A percentile compares a stretch with the other conserved stretches of the same genome.
Conservation (phyloP, 2,329 filamentous ascomycete species). For the Neonectria faginata region DNA sequence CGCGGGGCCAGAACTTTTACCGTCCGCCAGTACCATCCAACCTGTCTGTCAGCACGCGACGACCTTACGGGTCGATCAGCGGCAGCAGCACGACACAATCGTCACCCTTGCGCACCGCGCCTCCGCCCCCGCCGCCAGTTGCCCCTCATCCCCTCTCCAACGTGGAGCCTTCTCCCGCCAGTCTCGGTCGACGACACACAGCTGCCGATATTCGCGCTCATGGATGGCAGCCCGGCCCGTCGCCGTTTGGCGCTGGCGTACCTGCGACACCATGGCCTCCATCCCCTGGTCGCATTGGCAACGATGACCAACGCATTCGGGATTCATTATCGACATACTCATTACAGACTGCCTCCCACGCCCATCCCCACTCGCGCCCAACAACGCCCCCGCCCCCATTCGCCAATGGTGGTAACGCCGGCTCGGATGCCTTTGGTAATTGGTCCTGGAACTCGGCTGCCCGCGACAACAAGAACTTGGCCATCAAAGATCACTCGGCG, state of each 20-base stretch:
- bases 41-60: slow-evolving; percentile 78
- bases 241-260: slow-evolving; percentile 72
- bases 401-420: slow-evolving; percentile 56
- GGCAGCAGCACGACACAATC: slow-evolving; percentile 72
- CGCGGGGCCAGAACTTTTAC: slow-evolving; percentile 72
- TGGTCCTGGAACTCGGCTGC: slow-evolving; percentile 68
- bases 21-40: slow-evolving; percentile 85
- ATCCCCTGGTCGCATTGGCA: slow-evolving; percentile 62
- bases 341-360: slow-evolving; percentile 57
- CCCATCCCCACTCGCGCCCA: slow-evolving; percentile 62
- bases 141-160: slow-evolving; percentile 75
- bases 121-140: slow-evolving; percentile 71
- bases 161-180: slow-evolving; percentile 72
- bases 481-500: slow-evolving; percentile 66
- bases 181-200: slow-evolving; percentile 86
- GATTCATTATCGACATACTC: slow-evolving; percentile 70
- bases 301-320: slow-evolving; percentile 66
- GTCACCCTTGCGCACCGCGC: slow-evolving; percentile 78
- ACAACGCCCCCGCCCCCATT: slow-evolving; percentile 66
- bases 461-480: slow-evolving; percentile 63
- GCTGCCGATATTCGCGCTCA: slow-evolving; percentile 94
- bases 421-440: slow-evolving; percentile 61
- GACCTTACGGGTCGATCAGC: slow-evolving; percentile 89
- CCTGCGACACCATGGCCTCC: slow-evolving; percentile 65
- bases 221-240: slow-evolving; percentile 75